Evolutionary conservation across 2,329 filamentous ascomycete species (phyloP), one percentile per base, ranked within the genome.

Genomic region (Lasiodiplodia citricola): DNA sequence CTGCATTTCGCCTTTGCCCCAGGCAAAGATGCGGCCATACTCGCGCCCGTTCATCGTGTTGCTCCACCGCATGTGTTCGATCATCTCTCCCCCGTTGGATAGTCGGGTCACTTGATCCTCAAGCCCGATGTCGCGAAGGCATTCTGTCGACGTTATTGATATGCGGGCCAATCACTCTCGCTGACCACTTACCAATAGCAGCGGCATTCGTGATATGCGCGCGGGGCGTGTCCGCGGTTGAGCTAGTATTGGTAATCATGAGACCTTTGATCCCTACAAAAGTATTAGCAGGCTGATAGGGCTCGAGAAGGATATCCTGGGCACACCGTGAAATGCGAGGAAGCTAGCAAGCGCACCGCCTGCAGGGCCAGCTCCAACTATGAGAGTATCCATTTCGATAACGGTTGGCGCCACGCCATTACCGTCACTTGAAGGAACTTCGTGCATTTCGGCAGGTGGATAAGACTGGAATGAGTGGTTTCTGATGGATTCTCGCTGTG

Each of bases 181-280:
- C 10, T 11, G 2, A 23, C 72, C 44, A 65, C 73, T 41, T 73
- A 82, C 81, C 80, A 21, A 87, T 73, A 0, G 86, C 85, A 0
- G 86, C 86, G 75, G 85, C 85, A 73, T 89, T 90, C 52, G 85
- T 88, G 68, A 89, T 87, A 73, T 90, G 87, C 0, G 87, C 87
- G 37, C 88, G 79, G 0, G 88, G 88, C 1, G 87, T 88, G 68
- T 86, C 79, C 1, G 87, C 86, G 0, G 83, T 87, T 4, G 83
- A 81, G 0, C 85, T 75, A 0, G 83, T 81, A 1, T 81, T 74
- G 7, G 82, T 82, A 62, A 90, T 80, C 70, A 89, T 83, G 55
- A 89, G 81, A 0, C 88, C 88, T 35, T 77, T 84, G 3, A 86
- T 74, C 1, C 81, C 84, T 85, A 11, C 18, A 35, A 10, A 2